Conservation (phyloP, 2,329 filamentous ascomycete species). For the Calonectria naviculata region DNA sequence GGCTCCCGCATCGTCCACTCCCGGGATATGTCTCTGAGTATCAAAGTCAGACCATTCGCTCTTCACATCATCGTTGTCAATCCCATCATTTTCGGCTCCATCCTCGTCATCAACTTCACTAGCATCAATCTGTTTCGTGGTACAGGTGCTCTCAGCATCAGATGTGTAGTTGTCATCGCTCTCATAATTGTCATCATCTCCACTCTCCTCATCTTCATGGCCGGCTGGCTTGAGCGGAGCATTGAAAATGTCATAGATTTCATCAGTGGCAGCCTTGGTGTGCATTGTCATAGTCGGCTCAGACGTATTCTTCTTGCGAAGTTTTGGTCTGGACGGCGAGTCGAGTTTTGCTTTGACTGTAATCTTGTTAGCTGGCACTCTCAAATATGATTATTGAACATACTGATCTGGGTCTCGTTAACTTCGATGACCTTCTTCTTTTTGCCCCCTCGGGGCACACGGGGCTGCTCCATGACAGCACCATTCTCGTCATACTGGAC, state of each 20-base stretch:
- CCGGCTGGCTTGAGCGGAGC: slow-evolving; percentile 65
- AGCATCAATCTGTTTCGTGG: slow-evolving; percentile 73
- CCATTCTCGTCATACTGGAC: slow-evolving; percentile 71
- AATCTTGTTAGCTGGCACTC: slow-evolving; percentile 45
- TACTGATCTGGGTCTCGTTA: slow-evolving; percentile 93
- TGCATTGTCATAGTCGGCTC: slow-evolving; percentile 99
- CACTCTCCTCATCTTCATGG: slow-evolving; percentile 53
- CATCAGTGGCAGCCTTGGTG: slow-evolving; percentile 93
- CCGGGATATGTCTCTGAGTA: slow-evolving; percentile 75
- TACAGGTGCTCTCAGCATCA: slow-evolving; percentile 84
- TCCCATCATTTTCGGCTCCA: slow-evolving; percentile 53
- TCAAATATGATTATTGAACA: slow-evolving; percentile 50
- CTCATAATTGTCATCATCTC: slow-evolving; percentile 77
- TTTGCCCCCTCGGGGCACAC: slow-evolving; percentile 62
- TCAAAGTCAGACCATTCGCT: slow-evolving; percentile 93
- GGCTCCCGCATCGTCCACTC: slow-evolving; percentile 48
- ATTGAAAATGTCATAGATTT: slow-evolving; percentile 98
- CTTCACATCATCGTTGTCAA: slow-evolving; percentile 63
- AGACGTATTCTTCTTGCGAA: slow-evolving; percentile 77
- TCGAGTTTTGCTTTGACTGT: slow-evolving; percentile 93
- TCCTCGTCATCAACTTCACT: slow-evolving; percentile 60
- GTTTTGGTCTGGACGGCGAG: slow-evolving; percentile 86
- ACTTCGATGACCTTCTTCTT: slow-evolving; percentile 87
- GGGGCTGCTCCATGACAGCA: slow-evolving; percentile 55
- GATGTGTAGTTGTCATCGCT: slow-evolving; percentile 83